Evolutionary conservation across 805 yeast genomes (phyloP).

Genomic region (Lipomyces kockii): DNA sequence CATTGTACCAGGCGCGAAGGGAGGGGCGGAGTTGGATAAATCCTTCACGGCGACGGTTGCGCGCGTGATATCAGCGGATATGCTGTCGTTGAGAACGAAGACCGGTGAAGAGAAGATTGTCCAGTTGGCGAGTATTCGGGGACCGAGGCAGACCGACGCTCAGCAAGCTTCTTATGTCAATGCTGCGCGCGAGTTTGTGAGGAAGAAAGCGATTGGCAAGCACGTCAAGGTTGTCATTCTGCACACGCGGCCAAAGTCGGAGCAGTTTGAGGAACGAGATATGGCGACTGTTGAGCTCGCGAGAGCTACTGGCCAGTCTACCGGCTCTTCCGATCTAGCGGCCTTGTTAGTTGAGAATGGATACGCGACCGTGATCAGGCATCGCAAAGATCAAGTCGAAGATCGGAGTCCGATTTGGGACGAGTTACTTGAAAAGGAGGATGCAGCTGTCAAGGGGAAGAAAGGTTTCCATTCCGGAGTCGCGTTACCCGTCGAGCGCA

Average conservation of each 20-base stretch:
- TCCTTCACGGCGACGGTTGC: slow-evolving; percentile 60
- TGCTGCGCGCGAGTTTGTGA: slow-evolving; percentile 73
- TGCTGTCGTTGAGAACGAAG: slow-evolving; percentile 54
- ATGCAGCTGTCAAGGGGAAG: slow-evolving; percentile 58
- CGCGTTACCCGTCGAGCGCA: slow-evolving; percentile 61
- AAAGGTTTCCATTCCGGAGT: slow-evolving; percentile 67
- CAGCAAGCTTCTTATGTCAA: slow-evolving; percentile 60
- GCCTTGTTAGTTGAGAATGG: slow-evolving; percentile 66
- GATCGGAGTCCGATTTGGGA: slow-evolving; percentile 82
- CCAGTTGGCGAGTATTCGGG: slow-evolving; percentile 75
- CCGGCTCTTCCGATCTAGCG: slow-evolving; percentile 63
- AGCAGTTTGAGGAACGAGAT: slow-evolving; percentile 67
- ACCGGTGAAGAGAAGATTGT: slow-evolving; percentile 60
- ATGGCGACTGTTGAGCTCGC: slow-evolving; percentile 56
- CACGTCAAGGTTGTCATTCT: slow-evolving; percentile 64
- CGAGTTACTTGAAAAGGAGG: slow-evolving; percentile 69
- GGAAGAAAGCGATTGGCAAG: slow-evolving; percentile 73
- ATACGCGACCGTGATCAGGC: slow-evolving; percentile 76
- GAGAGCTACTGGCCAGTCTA: slow-evolving; percentile 38
- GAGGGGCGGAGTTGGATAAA: slow-evolving; percentile 50
- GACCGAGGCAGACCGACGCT: slow-evolving; percentile 69
- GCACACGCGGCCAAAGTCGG: slow-evolving; percentile 64
- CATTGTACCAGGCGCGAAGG: slow-evolving; percentile 39
- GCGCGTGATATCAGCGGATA: slow-evolving; percentile 70
- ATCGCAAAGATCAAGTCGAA: slow-evolving; percentile 68